Evolutionary conservation across 1,284 basidiomycete genomes (phyloP).

Genomic region (Ustilago hordei): DNA sequence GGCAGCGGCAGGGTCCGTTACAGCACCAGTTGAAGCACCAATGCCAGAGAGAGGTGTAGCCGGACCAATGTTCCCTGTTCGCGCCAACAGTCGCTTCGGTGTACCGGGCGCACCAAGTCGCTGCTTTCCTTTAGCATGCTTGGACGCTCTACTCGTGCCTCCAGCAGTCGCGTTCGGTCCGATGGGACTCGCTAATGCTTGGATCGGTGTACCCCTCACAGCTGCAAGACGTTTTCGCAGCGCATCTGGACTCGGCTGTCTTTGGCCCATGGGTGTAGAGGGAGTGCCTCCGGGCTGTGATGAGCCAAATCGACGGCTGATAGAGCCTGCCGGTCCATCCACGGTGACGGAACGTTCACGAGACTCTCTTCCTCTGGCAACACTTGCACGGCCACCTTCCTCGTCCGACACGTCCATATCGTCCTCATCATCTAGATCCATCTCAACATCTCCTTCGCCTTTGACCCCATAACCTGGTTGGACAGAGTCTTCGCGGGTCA

Average conservation of each 20-base stretch:
- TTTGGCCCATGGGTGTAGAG: slow-evolving; percentile 33
- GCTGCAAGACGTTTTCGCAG: slow-evolving; percentile 42
- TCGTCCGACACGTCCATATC: slow-evolving; percentile 34
- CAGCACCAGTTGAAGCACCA: slow-evolving; percentile 6
- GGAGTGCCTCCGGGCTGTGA: slow-evolving; percentile 45
- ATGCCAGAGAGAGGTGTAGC: slow-evolving; percentile 23
- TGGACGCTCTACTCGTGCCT: slow-evolving; percentile 27
- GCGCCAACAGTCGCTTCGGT: slow-evolving; percentile 38
- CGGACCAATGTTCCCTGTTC: slow-evolving; percentile 17
- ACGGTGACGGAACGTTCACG: slow-evolving; percentile 35
- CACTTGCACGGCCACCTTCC: slow-evolving; percentile 24
- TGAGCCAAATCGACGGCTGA: slow-evolving; percentile 29
- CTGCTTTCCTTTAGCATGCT: slow-evolving; percentile 39
- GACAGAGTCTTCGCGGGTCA: slow-evolving; percentile 36
- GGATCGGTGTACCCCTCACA: slow-evolving; percentile 41
- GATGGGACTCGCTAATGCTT: slow-evolving; percentile 37
- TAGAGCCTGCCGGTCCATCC: slow-evolving; percentile 13
- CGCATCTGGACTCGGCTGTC: slow-evolving; percentile 44
- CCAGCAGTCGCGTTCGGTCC: slow-evolving; percentile 7
- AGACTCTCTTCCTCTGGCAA: slow-evolving; percentile 19
- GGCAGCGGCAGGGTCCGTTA: slow-evolving; percentile 6
- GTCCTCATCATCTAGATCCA: slow-evolving; percentile 45
- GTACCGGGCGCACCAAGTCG: slow-evolving; percentile 47
- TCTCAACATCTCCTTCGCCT: slow-evolving; percentile 22
- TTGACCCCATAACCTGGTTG: slow-evolving; percentile 15